A percentile compares a stretch with the other conserved stretches of the same genome.
These are phyloP conservation scores for Juglanconis juglandina DNA, from an alignment of 2,329 filamentous ascomycete species.

Conservation along the genomic window DNA sequence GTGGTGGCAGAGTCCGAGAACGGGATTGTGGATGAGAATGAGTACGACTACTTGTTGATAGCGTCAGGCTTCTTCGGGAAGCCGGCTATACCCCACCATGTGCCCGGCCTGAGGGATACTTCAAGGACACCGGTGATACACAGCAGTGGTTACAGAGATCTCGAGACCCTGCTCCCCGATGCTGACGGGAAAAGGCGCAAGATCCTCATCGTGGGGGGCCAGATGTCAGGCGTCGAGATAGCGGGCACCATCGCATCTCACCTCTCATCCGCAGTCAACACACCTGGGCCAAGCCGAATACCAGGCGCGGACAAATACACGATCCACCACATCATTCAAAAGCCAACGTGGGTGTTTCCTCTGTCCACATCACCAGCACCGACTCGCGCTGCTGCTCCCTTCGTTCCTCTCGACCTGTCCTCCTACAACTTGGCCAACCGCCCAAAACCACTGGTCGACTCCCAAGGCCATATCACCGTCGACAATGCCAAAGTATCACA, in stretches of 20 bases:
- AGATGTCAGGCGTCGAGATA: slow-evolving; percentile 79
- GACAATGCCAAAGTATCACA: slow-evolving; percentile 56
- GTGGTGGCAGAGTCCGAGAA: slow-evolving; percentile 34
- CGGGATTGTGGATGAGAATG: slow-evolving; percentile 38
- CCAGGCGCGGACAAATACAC: slow-evolving; percentile 46
- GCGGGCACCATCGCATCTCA: slow-evolving; percentile 69
- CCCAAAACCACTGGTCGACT: slow-evolving; percentile 56
- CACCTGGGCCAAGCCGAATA: slow-evolving; percentile 41
- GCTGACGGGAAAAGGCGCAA: slow-evolving; percentile 46
- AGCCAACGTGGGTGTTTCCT: slow-evolving; percentile 71
- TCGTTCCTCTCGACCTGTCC: slow-evolving; percentile 69
- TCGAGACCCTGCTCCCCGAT: slow-evolving; percentile 45
- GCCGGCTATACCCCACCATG: slow-evolving; percentile 46
- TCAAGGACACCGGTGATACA: slow-evolving; percentile 55
- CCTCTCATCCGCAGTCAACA: slow-evolving; percentile 60
- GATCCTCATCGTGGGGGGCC: slow-evolving; percentile 72
- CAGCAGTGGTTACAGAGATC: slow-evolving; percentile 62
- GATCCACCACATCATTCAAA: slow-evolving; percentile 66
- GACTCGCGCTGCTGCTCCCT: slow-evolving; percentile 54
- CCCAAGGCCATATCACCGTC: slow-evolving; percentile 60
- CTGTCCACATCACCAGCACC: slow-evolving; percentile 51
- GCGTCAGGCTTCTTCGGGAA: slow-evolving; percentile 74
- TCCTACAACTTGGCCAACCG: slow-evolving; percentile 68
- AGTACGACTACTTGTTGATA: slow-evolving; percentile 70
- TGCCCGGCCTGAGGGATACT: slow-evolving; percentile 29